A percentile compares a stretch with the other conserved stretches of the same genome.
phyloP scores from a whole-genome alignment of 176 grass and related monocot genomes.

The Miscanthus lutarioriparius region DNA sequence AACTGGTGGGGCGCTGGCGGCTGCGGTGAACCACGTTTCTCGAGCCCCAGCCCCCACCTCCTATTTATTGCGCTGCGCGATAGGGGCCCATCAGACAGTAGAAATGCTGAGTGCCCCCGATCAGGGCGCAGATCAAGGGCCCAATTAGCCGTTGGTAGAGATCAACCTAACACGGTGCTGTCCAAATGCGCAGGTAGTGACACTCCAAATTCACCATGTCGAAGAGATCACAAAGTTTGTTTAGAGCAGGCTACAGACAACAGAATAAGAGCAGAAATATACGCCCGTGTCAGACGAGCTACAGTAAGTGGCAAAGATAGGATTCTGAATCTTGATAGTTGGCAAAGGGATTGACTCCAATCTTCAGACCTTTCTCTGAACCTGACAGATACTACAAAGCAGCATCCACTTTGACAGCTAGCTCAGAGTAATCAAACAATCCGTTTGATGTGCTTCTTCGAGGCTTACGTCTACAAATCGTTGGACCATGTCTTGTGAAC shows the following conservation, averaged over 20 bases:
- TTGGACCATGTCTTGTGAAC: too few species aligned
- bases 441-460: background rate
- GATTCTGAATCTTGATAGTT: slow-evolving; percentile 3
- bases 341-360: background rate
- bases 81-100: too few species aligned
- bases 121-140: too few species aligned
- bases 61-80: too few species aligned
- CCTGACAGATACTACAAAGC: background rate
- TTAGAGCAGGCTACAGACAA: background rate
- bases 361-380: background rate
- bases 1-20: too few species aligned
- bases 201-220: background rate
- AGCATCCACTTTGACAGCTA: background rate
- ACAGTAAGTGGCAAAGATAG: background rate
- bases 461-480: too few species aligned
- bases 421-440: background rate
- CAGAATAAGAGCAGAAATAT: background rate
- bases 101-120: too few species aligned
- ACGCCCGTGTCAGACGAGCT: background rate
- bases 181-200: background rate
- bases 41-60: too few species aligned
- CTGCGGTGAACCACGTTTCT: too few species aligned
- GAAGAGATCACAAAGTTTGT: background rate
- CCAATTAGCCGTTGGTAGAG: too few species aligned
- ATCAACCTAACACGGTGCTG: too few species aligned